Percentiles rank a stretch among this genome's conserved stretches.
phyloP scores from a whole-genome alignment of 345 rosid genomes.

The Aegle marmelos region DNA sequence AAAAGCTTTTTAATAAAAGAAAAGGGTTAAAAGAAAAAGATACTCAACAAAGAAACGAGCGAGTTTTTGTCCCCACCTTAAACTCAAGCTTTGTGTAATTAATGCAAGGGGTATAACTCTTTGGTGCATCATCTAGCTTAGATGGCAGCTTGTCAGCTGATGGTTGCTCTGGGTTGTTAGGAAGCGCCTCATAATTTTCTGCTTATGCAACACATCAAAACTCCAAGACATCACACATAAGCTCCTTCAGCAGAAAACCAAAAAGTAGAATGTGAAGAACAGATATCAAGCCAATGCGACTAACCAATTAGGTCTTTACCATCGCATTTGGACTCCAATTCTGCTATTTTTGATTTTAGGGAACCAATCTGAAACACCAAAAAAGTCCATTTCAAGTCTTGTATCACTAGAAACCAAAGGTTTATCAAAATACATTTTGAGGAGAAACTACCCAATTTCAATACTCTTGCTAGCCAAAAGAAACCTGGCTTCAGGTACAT shows the following conservation, averaged over 20 bases:
- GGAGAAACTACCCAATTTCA: not conserved
- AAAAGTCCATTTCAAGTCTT: not conserved
- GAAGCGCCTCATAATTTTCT: constrained; percentile 39
- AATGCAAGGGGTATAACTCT: constrained; percentile 72
- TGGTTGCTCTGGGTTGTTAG: constrained; percentile 22
- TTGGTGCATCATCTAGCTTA: constrained; percentile 30
- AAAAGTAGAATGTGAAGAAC: constrained; percentile 3
- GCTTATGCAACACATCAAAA: constrained; percentile 25
- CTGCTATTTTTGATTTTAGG: constrained; percentile 63
- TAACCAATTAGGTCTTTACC: constrained; percentile 24
- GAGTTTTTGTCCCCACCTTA: constrained; percentile 36
- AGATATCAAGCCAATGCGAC: constrained; percentile 25
- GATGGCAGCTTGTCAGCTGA: constrained; percentile 27
- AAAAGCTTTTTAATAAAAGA: not conserved
- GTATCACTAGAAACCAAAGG: not conserved
- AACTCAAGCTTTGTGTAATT: constrained; percentile 91
- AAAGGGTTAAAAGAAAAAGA: not conserved
- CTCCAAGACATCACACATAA: not conserved
- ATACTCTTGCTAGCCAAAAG: not conserved
- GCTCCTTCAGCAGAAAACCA: not conserved
- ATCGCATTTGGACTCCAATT: constrained; percentile 45
- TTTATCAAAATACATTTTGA: not conserved
- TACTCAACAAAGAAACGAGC: not conserved
- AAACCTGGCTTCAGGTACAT: not conserved
- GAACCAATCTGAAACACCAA: constrained; percentile 50